Evolutionary conservation across 495 filamentous ascomycete species (phyloP).

Genomic region (Pseudevernia furfuracea): DNA sequence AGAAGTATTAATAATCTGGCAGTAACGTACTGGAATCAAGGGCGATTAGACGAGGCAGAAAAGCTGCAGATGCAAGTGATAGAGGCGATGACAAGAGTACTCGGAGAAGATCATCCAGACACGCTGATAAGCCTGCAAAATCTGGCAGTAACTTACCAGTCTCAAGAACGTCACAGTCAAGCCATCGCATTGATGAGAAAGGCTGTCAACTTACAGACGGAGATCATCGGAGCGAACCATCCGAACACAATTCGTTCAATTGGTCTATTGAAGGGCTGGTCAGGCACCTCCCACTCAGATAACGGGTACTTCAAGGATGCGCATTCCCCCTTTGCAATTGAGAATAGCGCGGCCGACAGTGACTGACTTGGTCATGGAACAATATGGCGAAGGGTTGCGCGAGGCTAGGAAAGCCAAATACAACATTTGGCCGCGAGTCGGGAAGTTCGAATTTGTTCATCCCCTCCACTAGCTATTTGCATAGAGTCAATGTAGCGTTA

Average conservation of each 20-base stretch:
- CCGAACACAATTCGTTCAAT: neutral
- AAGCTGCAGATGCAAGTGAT: neutral
- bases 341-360: too few species aligned
- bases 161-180: neutral
- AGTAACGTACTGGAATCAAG: conserved; percentile 21
- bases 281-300: too few species aligned
- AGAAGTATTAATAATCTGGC: conserved; percentile 25
- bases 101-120: conserved; percentile 18
- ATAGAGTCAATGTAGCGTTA: too few species aligned
- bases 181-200: conserved; percentile 1
- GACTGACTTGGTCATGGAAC: too few species aligned
- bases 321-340: too few species aligned
- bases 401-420: too few species aligned
- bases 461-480: too few species aligned
- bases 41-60: conserved; percentile 29
- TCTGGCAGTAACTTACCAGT: neutral
- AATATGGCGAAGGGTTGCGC: too few species aligned
- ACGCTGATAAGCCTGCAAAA: conserved; percentile 19
- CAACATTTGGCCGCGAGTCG: too few species aligned
- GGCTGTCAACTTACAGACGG: neutral
- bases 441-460: too few species aligned
- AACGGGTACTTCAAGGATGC: too few species aligned
- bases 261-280: neutral
- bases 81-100: conserved; percentile 1
- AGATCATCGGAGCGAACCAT: conserved; percentile 4